Evolutionary conservation across 2,329 filamentous ascomycete genomes (phyloP).

Genomic region (Xylariaceae sp.): DNA sequence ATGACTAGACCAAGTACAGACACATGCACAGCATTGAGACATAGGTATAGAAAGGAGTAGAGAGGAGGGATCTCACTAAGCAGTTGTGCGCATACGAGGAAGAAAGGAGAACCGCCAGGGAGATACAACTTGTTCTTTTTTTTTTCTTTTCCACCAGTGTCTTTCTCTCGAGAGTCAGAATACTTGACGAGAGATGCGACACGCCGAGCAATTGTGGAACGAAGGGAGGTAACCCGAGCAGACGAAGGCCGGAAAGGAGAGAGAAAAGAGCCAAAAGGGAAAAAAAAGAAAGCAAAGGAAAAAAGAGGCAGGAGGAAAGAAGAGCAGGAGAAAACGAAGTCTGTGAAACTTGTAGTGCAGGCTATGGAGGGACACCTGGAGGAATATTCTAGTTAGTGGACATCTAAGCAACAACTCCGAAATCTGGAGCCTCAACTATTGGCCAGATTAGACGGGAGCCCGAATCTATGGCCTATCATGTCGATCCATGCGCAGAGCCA

Average conservation of each 20-base stretch:
- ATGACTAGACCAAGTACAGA: not conserved
- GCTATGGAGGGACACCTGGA: not conserved
- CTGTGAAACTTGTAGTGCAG: not conserved
- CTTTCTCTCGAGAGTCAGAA: not conserved
- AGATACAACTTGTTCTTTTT: not conserved
- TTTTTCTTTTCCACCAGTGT: not conserved
- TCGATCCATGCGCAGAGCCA: not conserved
- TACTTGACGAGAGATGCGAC: not conserved
- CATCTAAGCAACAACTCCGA: conserved; percentile 13
- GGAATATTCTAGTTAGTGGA: not conserved
- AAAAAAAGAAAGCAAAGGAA: not conserved
- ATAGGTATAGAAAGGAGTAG: not conserved
- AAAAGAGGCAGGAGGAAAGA: not conserved
- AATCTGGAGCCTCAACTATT: conserved; percentile 15
- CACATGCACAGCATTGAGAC: not conserved
- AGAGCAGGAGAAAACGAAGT: conserved; percentile 10
- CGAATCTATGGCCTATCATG: not conserved
- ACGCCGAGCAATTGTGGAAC: conserved; percentile 1
- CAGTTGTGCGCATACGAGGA: conserved; percentile 8
- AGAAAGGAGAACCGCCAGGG: not conserved
- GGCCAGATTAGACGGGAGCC: conserved; percentile 8
- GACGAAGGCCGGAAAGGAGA: not conserved
- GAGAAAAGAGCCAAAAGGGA: not conserved
- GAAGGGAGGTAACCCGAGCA: not conserved
- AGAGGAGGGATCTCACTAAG: conserved; percentile 13